These are phyloP conservation scores for Yamadazyma atmosphaerica DNA, from an alignment of 1,139 yeast genomes.

Conservation along the genomic window DNA sequence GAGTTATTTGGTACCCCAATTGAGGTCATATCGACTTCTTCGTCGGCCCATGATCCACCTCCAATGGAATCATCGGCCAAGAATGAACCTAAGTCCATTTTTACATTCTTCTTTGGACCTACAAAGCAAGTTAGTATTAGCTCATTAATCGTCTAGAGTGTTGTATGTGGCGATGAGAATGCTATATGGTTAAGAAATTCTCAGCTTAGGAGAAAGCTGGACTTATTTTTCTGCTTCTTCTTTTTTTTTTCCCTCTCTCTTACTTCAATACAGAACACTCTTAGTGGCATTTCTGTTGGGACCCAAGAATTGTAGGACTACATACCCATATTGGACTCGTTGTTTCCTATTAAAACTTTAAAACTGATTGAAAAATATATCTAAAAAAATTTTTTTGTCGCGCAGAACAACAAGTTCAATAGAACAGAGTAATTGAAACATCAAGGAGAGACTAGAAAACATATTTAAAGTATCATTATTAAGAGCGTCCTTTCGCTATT, in stretches of 20 bases:
- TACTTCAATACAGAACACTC: no score
- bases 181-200: no score
- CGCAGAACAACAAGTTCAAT: background rate
- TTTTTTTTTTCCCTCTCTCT: no score
- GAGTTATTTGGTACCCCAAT: constrained; percentile 46
- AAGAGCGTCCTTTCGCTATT: background rate
- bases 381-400: constrained; percentile 9
- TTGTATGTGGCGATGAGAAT: background rate
- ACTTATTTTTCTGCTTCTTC: no score
- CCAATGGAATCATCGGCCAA: constrained; percentile 51
- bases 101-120: constrained; percentile 44
- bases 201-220: no score
- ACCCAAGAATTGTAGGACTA: no score
- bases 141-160: background rate
- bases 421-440: no score
- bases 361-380: constrained; percentile 4
- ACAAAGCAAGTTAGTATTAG: constrained; percentile 11
- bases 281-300: no score
- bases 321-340: constrained; percentile 19
- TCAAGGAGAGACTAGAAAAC: no score
- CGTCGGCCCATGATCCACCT: constrained; percentile 59
- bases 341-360: background rate
- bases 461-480: background rate
- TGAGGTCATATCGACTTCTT: constrained; percentile 56
- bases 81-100: constrained; percentile 54